A percentile compares a stretch with the other conserved stretches of the same genome.
These are phyloP conservation scores for Claviceps quebecensis DNA, from an alignment of 2,329 filamentous ascomycete genomes.

Conservation along the genomic window DNA sequence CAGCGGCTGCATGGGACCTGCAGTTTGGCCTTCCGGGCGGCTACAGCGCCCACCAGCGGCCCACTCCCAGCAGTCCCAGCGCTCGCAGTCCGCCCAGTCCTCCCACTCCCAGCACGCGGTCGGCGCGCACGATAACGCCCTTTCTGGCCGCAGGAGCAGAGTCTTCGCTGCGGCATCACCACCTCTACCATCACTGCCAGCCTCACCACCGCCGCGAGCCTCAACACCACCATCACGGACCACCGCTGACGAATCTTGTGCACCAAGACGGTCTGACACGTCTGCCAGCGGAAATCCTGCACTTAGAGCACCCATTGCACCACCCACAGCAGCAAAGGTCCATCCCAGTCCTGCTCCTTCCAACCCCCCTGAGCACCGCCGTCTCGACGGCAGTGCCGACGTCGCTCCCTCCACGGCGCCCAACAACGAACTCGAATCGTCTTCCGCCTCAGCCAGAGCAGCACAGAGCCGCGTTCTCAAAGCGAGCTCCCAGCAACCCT, in stretches of 20 bases:
- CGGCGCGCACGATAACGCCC: not conserved
- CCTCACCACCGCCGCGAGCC: no score
- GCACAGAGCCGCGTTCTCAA: slow-evolving; percentile 15
- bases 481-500: slow-evolving; percentile 18
- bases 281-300: no score
- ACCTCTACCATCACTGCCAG: not conserved
- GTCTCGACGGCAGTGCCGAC: slow-evolving; percentile 30
- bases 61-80: not conserved
- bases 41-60: not conserved
- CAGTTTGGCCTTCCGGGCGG: slow-evolving; percentile 5
- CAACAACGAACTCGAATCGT: slow-evolving; percentile 22
- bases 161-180: not conserved
- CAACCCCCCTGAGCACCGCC: slow-evolving; percentile 24
- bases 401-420: slow-evolving; percentile 34
- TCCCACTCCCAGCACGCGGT: no score
- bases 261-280: not conserved
- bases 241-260: not conserved
- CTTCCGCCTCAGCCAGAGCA: slow-evolving; percentile 12
- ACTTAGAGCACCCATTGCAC: not conserved
- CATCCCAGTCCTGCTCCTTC: not conserved
- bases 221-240: not conserved
- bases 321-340: not conserved
- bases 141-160: not conserved
- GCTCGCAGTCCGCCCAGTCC: not conserved
- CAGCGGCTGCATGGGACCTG: not conserved